Evolutionary conservation across 2,329 filamentous ascomycete species (phyloP).

Genomic region (Penicillium sp.): DNA sequence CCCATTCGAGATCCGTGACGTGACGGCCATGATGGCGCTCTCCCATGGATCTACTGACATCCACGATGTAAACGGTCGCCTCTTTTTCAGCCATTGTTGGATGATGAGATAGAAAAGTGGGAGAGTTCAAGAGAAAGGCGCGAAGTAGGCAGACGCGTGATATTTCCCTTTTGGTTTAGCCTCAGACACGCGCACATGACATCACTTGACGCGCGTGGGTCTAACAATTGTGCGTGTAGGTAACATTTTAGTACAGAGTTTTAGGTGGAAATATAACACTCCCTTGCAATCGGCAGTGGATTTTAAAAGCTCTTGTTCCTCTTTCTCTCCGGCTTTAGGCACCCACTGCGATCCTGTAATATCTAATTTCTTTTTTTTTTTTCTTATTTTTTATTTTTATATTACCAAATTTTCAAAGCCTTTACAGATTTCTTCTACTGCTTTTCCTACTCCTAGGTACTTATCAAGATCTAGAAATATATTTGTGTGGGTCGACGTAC

Average conservation of each 20-base stretch:
- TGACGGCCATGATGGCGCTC: conserved; percentile 64
- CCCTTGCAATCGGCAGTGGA: neutral
- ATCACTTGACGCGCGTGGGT: conserved; percentile 24
- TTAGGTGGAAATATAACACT: conserved; percentile 7
- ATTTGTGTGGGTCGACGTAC: too few relatives aligned
- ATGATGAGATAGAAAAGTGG: conserved; percentile 5
- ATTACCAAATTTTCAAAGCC: too few relatives aligned
- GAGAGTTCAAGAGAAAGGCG: conserved; percentile 7
- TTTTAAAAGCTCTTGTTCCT: conserved; percentile 1
- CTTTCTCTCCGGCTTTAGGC: conserved; percentile 1
- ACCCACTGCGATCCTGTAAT: neutral
- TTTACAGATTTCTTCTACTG: too few relatives aligned
- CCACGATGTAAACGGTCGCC: conserved; percentile 85
- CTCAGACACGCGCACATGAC: conserved; percentile 40
- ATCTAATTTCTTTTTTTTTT: too few relatives aligned
- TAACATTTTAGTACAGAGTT: neutral
- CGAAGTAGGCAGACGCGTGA: conserved; percentile 43
- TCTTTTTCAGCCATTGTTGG: conserved; percentile 80
- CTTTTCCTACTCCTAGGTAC: too few relatives aligned
- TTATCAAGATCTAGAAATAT: too few relatives aligned
- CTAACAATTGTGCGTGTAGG: conserved; percentile 8
- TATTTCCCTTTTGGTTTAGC: conserved; percentile 35
- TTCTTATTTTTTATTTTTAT: too few relatives aligned
- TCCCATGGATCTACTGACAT: conserved; percentile 82
- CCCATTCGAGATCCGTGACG: conserved; percentile 81